Evolutionary conservation across 129 eudicot species (phyloP).

Genomic region (Smallanthus sonchifolius): DNA sequence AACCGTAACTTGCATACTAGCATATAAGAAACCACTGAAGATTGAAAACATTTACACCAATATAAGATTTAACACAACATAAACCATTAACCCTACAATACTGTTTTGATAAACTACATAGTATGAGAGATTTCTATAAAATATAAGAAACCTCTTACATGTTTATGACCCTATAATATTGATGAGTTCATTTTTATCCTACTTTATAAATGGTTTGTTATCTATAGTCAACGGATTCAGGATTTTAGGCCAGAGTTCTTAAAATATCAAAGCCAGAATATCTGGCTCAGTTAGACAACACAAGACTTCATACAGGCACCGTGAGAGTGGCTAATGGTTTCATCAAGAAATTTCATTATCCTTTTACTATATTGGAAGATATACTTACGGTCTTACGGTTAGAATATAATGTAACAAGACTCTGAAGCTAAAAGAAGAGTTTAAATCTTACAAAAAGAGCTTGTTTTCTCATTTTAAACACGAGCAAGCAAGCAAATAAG

Average conservation of each 20-base stretch:
- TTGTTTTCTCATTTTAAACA: too few species aligned
- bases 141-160: not conserved
- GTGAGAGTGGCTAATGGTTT: not conserved
- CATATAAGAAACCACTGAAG: not conserved
- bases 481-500: not conserved
- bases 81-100: not conserved
- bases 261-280: not conserved
- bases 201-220: not conserved
- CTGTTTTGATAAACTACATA: not conserved
- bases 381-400: not conserved
- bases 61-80: not conserved
- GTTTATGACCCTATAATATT: not conserved
- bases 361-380: not conserved
- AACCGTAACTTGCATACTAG: not conserved
- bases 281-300: not conserved
- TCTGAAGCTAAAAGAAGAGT: not conserved
- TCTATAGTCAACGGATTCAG: not conserved
- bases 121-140: not conserved
- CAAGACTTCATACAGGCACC: not conserved
- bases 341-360: slow-evolving; percentile 1
- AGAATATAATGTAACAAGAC: not conserved
- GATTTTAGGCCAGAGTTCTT: not conserved
- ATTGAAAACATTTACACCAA: not conserved
- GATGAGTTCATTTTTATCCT: not conserved
- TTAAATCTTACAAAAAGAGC: not conserved